A percentile compares a stretch with the other conserved stretches of the same genome.
Conservation (phyloP, 108 stramenopile species). For the Chaetoceros tenuissimus region DNA sequence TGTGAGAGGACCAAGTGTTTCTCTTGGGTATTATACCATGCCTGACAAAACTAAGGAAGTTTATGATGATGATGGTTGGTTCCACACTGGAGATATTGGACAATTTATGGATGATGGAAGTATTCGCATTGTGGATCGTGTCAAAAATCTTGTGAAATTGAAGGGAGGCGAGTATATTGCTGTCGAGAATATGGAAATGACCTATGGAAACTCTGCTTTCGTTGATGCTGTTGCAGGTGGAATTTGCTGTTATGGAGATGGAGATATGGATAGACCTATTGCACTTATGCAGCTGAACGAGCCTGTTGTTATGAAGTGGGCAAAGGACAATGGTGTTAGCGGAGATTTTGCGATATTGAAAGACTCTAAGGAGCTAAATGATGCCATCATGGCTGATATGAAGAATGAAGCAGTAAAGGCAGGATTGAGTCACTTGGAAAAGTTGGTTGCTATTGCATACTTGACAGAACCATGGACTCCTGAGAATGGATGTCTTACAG, state of each 20-base stretch:
- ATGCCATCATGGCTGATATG: slow-evolving; percentile 65
- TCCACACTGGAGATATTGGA: slow-evolving; percentile 86
- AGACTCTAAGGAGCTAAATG: slow-evolving; percentile 52
- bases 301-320: slow-evolving; percentile 59
- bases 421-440: slow-evolving; percentile 68
- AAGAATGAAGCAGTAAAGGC: slow-evolving; percentile 49
- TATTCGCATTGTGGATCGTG: slow-evolving; percentile 79
- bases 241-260: slow-evolving; percentile 79
- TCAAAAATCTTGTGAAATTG: slow-evolving; percentile 93
- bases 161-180: slow-evolving; percentile 91
- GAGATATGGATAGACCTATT: slow-evolving; percentile 86
- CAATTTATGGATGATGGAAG: slow-evolving; percentile 78
- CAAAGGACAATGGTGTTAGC: slow-evolving; percentile 50
- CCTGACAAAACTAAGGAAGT: slow-evolving; percentile 73
- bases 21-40: slow-evolving; percentile 82
- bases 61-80: slow-evolving; percentile 70
- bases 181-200: slow-evolving; percentile 81
- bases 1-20: slow-evolving; percentile 54
- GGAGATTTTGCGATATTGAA: slow-evolving; percentile 51
- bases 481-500: slow-evolving; percentile 82
- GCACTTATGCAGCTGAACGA: slow-evolving; percentile 67
- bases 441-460: slow-evolving; percentile 51
- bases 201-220: slow-evolving; percentile 55
- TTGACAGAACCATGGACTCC: slow-evolving; percentile 72
- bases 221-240: slow-evolving; percentile 74